A percentile compares a stretch with the other conserved stretches of the same genome.
Conservation (phyloP, 441 rosid genomes). For the Adansonia madagascariensis region DNA sequence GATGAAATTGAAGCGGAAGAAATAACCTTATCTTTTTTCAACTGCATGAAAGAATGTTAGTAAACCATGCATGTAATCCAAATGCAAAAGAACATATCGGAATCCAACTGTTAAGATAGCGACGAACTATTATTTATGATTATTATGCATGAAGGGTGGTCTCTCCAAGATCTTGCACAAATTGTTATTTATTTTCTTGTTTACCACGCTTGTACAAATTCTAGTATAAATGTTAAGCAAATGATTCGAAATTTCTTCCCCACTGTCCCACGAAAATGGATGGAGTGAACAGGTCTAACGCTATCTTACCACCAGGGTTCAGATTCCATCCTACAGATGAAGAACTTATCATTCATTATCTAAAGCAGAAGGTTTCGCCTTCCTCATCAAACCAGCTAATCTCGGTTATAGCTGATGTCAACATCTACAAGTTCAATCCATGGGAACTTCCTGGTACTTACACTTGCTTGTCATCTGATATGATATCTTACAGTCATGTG, state of each 20-base stretch:
- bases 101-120: constrained; percentile 7
- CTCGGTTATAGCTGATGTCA: constrained; percentile 39
- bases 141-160: constrained; percentile 8
- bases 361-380: constrained; percentile 35
- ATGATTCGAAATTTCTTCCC: constrained; percentile 13
- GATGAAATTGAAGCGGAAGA: constrained; percentile 8
- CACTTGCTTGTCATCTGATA: constrained; percentile 4
- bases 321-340: constrained; percentile 51
- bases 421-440: constrained; percentile 48
- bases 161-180: neutral
- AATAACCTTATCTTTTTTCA: neutral
- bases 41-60: neutral
- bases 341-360: constrained; percentile 45
- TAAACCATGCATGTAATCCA: constrained; percentile 17
- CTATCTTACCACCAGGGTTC: constrained; percentile 43
- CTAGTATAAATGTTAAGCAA: neutral
- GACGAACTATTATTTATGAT: constrained; percentile 14
- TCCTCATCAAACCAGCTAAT: constrained; percentile 30
- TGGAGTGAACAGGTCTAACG: constrained; percentile 23
- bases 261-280: constrained; percentile 24
- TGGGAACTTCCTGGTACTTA: constrained; percentile 54
- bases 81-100: neutral
- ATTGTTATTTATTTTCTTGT: neutral
- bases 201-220: neutral
- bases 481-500: neutral